These are phyloP conservation scores for Somion occarium DNA, from an alignment of 1,284 basidiomycete genomes.

Conservation along the genomic window DNA sequence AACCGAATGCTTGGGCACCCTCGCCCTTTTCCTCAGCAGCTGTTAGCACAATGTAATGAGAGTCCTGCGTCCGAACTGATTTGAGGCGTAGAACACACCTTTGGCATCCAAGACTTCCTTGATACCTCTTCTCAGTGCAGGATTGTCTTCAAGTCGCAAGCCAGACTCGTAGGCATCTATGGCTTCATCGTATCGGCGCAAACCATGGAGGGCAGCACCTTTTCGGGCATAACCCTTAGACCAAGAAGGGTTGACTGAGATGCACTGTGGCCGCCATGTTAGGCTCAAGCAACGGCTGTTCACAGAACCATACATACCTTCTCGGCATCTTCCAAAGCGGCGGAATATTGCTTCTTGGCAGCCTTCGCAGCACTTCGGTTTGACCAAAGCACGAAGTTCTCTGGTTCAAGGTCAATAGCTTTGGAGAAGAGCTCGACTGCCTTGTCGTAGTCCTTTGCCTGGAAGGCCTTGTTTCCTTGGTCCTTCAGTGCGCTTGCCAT, in stretches of 20 bases:
- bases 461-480: constrained; percentile 94
- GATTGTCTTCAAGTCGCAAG: constrained; percentile 77
- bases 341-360: constrained; percentile 75
- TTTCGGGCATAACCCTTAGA: constrained; percentile 91
- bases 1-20: constrained; percentile 43
- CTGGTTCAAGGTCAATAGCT: constrained; percentile 80
- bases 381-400: constrained; percentile 88
- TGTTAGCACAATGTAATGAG: constrained; percentile 16
- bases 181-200: constrained; percentile 76
- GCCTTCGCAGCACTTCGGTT: constrained; percentile 90
- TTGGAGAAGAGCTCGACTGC: constrained; percentile 87
- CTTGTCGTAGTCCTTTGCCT: constrained; percentile 87
- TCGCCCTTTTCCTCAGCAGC: constrained; percentile 40
- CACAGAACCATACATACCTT: constrained; percentile 51
- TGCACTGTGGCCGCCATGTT: constrained; percentile 41
- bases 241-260: constrained; percentile 81
- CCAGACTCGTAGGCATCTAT: constrained; percentile 80
- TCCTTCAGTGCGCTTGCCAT: constrained; percentile 70
- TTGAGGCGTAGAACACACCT: constrained; percentile 39
- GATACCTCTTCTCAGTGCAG: constrained; percentile 81
- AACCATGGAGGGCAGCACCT: constrained; percentile 92
- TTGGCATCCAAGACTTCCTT: constrained; percentile 82
- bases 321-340: constrained; percentile 87
- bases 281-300: neutral
- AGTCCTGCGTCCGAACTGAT: neutral